Base-by-base conservation (phyloP, 352 stramenopile genomes). In the Phytophthora sp. region DNA sequence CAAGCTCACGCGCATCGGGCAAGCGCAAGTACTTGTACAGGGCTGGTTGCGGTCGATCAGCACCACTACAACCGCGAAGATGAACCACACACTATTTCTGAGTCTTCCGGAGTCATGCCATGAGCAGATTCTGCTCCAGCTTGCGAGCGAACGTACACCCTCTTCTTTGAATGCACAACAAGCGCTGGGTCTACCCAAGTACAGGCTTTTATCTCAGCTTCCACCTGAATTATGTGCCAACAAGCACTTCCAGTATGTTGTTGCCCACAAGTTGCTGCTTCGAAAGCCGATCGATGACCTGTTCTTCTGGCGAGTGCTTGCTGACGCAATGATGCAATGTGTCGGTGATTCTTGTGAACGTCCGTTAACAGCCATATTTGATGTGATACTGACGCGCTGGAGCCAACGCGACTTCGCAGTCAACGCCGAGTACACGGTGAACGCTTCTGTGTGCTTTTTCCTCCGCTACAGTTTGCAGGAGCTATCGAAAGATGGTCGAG, bases 261-360 rank as follows among this genome's bases (percentile, higher is more conserved):
- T 93, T 15, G 63, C 71, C 7, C 80, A 91, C 60, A 91, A 91
- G 38, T 23, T 93, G 21, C 53, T 93, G 18, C 71, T 90, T 18
- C 66, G 66, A 23, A 86, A 78, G 38, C 63, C 77, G 1, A 57
- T 90, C 7, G 45, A 59, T 1, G 80, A 93, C 12, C 49, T 84
- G 4, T 76, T 85, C 21, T 79, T 85, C 21, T 78, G 84, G 51
- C 72, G 82, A 21, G 58, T 79, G 23, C 64, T 93, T 26, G 56
- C 76, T 33, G 80, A 93, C 27, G 63, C 62, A 18, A 54, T 91
- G 16, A 58, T 41, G 16, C 36, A 55, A 42, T 13, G 24, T 53
- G 35, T 45, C 13, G 7, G n/a, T 9, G 45, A 73, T 42, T 11
- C 13, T 35, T 59, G 27, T n/a, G 13, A 76, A 15, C 56, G 59